Conservation (phyloP, 495 filamentous ascomycete species). For the Hypomontagnella submonticulosa region DNA sequence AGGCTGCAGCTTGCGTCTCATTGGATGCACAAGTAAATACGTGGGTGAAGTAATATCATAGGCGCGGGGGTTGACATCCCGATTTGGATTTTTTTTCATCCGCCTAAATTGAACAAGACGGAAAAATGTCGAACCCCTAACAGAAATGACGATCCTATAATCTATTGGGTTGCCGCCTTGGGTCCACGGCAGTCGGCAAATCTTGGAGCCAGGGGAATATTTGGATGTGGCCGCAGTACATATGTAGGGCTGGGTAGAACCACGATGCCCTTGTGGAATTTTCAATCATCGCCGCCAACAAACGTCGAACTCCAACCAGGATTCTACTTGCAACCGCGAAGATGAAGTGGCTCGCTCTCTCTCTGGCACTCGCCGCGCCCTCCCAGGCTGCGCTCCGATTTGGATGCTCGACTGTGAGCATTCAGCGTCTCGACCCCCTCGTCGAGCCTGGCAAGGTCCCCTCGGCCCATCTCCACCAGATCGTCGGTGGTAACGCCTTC, state of each 20-base stretch:
- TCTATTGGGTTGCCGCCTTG: slow-evolving; percentile 13
- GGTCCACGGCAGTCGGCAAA: slow-evolving; percentile 36
- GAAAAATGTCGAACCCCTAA: slow-evolving; percentile 22
- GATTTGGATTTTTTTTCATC: slow-evolving; percentile 20
- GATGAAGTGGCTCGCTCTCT: slow-evolving; percentile 60
- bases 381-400: slow-evolving; percentile 61
- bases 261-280: slow-evolving; percentile 2
- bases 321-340: slow-evolving; percentile 23
- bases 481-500: slow-evolving; percentile 63
- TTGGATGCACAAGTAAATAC: slow-evolving; percentile 15
- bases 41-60: slow-evolving; percentile 11
- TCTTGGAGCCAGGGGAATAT: slow-evolving; percentile 1
- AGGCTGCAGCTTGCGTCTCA: not conserved
- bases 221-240: slow-evolving; percentile 12
- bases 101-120: slow-evolving; percentile 44
- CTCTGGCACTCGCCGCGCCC: slow-evolving; percentile 52
- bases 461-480: slow-evolving; percentile 62
- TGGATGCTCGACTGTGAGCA: slow-evolving; percentile 59
- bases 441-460: slow-evolving; percentile 59
- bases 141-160: slow-evolving; percentile 29
- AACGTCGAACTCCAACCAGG: slow-evolving; percentile 1
- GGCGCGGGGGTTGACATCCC: slow-evolving; percentile 38
- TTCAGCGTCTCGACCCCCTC: slow-evolving; percentile 62
- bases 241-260: slow-evolving; percentile 21
- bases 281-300: slow-evolving; percentile 14